These are phyloP conservation scores for Leccinum rimulosum DNA, from an alignment of 768 basidiomycete species.

Conservation along the genomic window DNA sequence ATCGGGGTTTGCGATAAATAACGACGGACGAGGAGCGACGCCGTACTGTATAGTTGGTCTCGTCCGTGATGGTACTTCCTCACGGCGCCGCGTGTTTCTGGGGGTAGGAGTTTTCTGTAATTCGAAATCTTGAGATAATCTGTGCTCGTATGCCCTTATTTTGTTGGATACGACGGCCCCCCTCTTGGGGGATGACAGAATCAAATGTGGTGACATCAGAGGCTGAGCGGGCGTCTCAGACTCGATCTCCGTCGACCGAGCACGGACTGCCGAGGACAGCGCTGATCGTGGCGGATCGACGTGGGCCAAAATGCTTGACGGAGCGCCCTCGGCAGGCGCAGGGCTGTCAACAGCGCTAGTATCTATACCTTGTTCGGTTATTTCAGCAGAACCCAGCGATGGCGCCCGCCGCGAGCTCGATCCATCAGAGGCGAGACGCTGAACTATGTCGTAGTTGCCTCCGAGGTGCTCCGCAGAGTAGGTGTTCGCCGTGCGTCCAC, in stretches of 20 bases:
- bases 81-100: constrained; percentile 41
- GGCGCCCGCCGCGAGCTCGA: constrained; percentile 24
- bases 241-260: constrained; percentile 1
- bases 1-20: constrained; percentile 73
- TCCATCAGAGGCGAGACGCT: constrained; percentile 39
- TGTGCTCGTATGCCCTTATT: constrained; percentile 57
- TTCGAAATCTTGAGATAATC: constrained; percentile 53
- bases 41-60: constrained; percentile 56
- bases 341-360: constrained; percentile 1
- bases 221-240: constrained; percentile 2
- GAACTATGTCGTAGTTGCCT: constrained; percentile 67
- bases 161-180: constrained; percentile 44
- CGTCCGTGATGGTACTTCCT: constrained; percentile 41
- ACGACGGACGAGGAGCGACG: constrained; percentile 56
- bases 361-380: constrained; percentile 19
- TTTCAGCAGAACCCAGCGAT: constrained; percentile 26
- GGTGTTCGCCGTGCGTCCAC: constrained; percentile 61
- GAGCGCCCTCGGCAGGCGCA: constrained; percentile 11
- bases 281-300: constrained; percentile 22
- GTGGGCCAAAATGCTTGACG: constrained; percentile 2
- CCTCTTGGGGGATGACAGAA: not conserved
- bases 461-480: constrained; percentile 66
- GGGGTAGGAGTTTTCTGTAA: constrained; percentile 32
- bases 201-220: not conserved
- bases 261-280: constrained; percentile 1